Evolutionary conservation across 2,329 filamentous ascomycete species (phyloP).

Genomic region (Neonectria hederae): DNA sequence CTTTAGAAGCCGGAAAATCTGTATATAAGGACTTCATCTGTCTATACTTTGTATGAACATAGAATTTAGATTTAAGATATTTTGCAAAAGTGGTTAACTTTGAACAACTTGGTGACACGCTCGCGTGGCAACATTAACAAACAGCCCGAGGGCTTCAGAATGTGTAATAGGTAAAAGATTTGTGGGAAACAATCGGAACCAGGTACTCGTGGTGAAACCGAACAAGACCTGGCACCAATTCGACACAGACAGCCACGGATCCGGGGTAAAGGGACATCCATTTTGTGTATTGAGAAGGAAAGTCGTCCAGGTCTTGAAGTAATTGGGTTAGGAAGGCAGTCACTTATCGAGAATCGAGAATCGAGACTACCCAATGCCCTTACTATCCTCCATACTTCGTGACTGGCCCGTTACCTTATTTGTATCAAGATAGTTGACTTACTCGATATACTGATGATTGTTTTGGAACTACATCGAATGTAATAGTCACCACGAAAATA

Average conservation of each 20-base stretch:
- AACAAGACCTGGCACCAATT: background rate
- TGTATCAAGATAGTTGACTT: too few species aligned
- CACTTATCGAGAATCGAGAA: too few species aligned
- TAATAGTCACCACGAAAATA: too few species aligned
- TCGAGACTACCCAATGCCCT: too few species aligned
- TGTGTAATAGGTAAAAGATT: background rate
- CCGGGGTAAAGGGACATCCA: too few species aligned
- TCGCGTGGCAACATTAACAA: background rate
- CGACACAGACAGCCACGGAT: too few species aligned
- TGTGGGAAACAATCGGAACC: background rate
- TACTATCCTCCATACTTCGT: too few species aligned
- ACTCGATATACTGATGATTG: too few species aligned
- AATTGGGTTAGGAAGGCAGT: too few species aligned
- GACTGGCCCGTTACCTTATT: too few species aligned
- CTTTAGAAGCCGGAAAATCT: conserved; percentile 7
- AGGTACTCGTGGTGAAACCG: background rate
- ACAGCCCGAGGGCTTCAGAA: background rate
- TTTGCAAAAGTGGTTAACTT: background rate
- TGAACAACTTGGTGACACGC: too few species aligned
- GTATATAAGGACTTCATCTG: conserved; percentile 29
- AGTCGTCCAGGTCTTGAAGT: background rate
- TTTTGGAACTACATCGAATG: background rate
- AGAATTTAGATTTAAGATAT: background rate
- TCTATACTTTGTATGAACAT: conserved; percentile 7
- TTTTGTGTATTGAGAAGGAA: background rate